A percentile compares a stretch with the other conserved stretches of the same genome.
Conservation (phyloP, 1,284 basidiomycete genomes). For the Rhodotorula sp. region DNA sequence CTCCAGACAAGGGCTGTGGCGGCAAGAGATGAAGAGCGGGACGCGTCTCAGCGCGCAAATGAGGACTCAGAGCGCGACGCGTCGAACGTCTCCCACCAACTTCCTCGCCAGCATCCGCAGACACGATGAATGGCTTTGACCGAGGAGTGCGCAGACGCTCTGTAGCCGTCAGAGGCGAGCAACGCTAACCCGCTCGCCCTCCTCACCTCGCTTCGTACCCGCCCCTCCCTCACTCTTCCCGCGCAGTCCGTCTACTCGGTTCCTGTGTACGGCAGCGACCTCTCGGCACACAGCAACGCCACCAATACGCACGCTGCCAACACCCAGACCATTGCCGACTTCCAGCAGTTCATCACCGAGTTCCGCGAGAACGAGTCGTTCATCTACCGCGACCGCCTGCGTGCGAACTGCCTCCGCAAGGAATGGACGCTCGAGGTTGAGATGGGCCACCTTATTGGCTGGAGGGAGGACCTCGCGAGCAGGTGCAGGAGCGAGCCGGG, state of each 20-base stretch:
- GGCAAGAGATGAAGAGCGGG: no score
- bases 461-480: conserved; percentile 91
- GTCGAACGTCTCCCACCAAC: background rate
- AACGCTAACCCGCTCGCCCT: background rate
- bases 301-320: conserved; percentile 26
- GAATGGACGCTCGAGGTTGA: conserved; percentile 91
- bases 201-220: background rate
- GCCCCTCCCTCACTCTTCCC: background rate
- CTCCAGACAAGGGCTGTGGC: no score
- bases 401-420: conserved; percentile 85
- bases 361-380: conserved; percentile 55
- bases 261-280: conserved; percentile 41
- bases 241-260: conserved; percentile 41
- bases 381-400: conserved; percentile 73
- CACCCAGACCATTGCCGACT: conserved; percentile 69
- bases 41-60: no score
- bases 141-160: background rate
- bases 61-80: background rate
- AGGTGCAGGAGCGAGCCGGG: conserved; percentile 84
- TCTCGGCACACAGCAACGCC: conserved; percentile 14
- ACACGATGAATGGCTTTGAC: conserved; percentile 9
- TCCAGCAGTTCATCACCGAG: conserved; percentile 80
- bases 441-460: conserved; percentile 83
- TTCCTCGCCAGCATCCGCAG: background rate
- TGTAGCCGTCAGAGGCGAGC: background rate